Evolutionary conservation across 805 yeast genomes (phyloP).

Genomic region (Saccharomyces paradoxus): DNA sequence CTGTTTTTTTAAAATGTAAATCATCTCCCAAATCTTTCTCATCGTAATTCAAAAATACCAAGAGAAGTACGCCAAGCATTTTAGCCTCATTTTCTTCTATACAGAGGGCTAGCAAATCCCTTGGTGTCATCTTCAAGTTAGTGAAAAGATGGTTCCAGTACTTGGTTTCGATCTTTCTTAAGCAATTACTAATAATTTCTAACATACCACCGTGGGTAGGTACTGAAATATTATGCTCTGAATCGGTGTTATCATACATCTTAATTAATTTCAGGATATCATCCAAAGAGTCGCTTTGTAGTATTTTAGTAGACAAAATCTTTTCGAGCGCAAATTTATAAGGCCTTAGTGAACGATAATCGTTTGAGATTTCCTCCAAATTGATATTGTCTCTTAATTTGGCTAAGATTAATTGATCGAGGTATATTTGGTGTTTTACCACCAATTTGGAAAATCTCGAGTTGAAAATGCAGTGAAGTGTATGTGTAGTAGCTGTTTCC

Average conservation of each 20-base stretch:
- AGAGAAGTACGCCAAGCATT: constrained; percentile 23
- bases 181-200: constrained; percentile 29
- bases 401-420: constrained; percentile 23
- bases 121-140: constrained; percentile 24
- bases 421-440: constrained; percentile 22
- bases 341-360: constrained; percentile 20
- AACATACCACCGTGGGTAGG: constrained; percentile 15
- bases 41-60: constrained; percentile 29
- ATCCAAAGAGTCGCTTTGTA: constrained; percentile 18
- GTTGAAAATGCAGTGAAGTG: constrained; percentile 20
- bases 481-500: constrained; percentile 24
- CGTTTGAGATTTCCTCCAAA: constrained; percentile 15
- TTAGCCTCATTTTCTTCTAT: constrained; percentile 27
- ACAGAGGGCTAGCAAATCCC: constrained; percentile 24
- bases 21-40: constrained; percentile 15
- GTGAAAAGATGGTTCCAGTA: constrained; percentile 27
- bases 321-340: constrained; percentile 31
- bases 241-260: constrained; percentile 11
- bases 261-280: constrained; percentile 20
- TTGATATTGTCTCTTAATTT: constrained; percentile 9
- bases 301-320: constrained; percentile 22
- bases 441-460: constrained; percentile 13
- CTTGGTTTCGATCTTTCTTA: constrained; percentile 29
- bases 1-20: constrained; percentile 3
- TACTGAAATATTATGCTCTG: background rate